Evolutionary conservation across 1,139 yeast species (phyloP).

Genomic region (Kluyveromyces sp.): DNA sequence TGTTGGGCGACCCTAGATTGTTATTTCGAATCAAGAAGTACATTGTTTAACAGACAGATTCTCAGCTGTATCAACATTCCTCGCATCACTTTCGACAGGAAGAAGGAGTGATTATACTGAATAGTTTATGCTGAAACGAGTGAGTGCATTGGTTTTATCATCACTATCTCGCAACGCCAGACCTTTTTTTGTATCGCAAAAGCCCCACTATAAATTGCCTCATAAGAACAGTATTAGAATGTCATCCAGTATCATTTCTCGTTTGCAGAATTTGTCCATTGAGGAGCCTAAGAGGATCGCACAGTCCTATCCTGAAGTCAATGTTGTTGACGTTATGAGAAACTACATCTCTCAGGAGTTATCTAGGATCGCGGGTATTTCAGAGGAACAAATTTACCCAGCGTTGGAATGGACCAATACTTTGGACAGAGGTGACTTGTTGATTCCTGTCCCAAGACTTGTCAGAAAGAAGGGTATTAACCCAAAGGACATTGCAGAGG

Average conservation of each 20-base stretch:
- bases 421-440: constrained; percentile 85
- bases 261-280: constrained; percentile 20
- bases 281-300: constrained; percentile 17
- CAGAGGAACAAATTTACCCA: constrained; percentile 61
- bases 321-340: constrained; percentile 41
- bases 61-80: background rate
- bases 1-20: no score
- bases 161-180: constrained; percentile 1
- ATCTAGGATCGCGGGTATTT: constrained; percentile 65
- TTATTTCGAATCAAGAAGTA: no score
- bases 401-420: constrained; percentile 86
- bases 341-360: constrained; percentile 81
- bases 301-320: constrained; percentile 26
- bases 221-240: constrained; percentile 2
- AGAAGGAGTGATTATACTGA: background rate
- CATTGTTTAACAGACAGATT: no score
- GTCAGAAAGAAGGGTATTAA: constrained; percentile 73
- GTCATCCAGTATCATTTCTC: constrained; percentile 13
- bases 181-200: background rate
- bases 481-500: constrained; percentile 75
- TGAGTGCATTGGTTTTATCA: constrained; percentile 4
- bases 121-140: constrained; percentile 12
- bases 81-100: background rate
- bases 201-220: constrained; percentile 3
- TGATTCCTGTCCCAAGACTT: constrained; percentile 88